Percentiles rank a stretch among this genome's conserved stretches.
Evolutionary conservation across 2,329 filamentous ascomycete genomes (phyloP).

Genomic region (Beauveria pseudobassiana): DNA sequence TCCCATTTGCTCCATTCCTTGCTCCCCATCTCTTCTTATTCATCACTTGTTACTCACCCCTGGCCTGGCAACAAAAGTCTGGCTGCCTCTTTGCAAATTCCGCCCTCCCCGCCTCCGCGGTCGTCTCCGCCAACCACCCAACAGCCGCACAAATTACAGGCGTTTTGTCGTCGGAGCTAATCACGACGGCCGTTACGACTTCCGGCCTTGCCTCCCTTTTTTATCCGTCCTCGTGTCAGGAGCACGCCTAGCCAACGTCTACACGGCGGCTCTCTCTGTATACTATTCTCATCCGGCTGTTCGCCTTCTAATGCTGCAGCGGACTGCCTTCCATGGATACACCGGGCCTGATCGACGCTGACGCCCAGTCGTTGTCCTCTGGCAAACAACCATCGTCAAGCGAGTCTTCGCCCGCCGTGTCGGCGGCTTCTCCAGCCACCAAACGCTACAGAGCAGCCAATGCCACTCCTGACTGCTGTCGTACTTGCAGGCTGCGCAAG

Average conservation of each 20-base stretch:
- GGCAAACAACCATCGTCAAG: constrained; percentile 8
- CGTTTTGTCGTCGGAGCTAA: neutral
- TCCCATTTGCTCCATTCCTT: too few relatives aligned
- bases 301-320: neutral
- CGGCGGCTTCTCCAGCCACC: constrained; percentile 17
- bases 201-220: neutral
- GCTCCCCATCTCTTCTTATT: neutral
- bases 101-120: constrained; percentile 1
- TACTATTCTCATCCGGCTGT: neutral
- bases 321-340: constrained; percentile 5
- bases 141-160: neutral
- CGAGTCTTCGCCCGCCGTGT: constrained; percentile 9
- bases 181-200: neutral
- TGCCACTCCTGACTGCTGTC: constrained; percentile 25
- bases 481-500: constrained; percentile 32
- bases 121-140: neutral
- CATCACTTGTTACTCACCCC: neutral
- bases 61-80: neutral
- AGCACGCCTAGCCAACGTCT: neutral
- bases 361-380: neutral
- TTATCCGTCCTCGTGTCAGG: neutral
- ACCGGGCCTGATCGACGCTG: neutral
- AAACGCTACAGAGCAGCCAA: constrained; percentile 26
- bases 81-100: neutral
- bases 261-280: neutral